phyloP scores from a whole-genome alignment of 768 basidiomycete species.

The Mycena vitilis region DNA sequence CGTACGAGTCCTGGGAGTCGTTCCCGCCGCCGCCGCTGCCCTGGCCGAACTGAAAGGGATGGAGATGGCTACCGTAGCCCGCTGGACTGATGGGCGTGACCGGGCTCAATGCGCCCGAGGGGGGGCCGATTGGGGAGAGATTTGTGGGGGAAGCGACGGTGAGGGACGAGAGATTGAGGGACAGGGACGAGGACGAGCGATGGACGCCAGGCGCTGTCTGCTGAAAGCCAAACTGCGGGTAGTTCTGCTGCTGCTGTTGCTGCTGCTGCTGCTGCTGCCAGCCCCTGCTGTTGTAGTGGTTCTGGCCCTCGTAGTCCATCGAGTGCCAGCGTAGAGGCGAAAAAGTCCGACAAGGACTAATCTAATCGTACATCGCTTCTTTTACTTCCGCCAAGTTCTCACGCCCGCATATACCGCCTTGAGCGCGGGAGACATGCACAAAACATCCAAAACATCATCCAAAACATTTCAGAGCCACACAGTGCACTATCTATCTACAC shows the following conservation, averaged over 20 bases:
- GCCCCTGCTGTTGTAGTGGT: conserved; percentile 35
- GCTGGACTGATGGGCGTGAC: conserved; percentile 73
- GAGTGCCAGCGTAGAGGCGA: conserved; percentile 2
- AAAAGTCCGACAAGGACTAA: not conserved
- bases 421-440: too few relatives aligned
- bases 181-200: conserved; percentile 50
- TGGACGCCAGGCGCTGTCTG: conserved; percentile 41
- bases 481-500: not conserved
- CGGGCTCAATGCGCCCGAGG: conserved; percentile 56
- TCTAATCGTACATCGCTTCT: conserved; percentile 9
- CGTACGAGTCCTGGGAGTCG: conserved; percentile 42
- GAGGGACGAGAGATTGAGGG: conserved; percentile 76
- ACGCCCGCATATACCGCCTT: not conserved
- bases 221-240: conserved; percentile 43
- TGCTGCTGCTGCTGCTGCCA: conserved; percentile 47
- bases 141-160: conserved; percentile 75
- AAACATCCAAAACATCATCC: too few relatives aligned
- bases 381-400: conserved; percentile 6
- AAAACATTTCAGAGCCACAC: not conserved
- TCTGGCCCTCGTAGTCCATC: conserved; percentile 5
- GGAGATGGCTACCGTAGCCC: conserved; percentile 52
- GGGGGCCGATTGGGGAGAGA: conserved; percentile 70
- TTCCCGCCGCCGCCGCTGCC: conserved; percentile 9
- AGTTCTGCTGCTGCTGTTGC: conserved; percentile 43
- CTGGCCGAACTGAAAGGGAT: conserved; percentile 59